A percentile compares a stretch with the other conserved stretches of the same genome.
Evolutionary conservation across 164 flowering plant species (phyloP).

Genomic region (Stephania japonica): DNA sequence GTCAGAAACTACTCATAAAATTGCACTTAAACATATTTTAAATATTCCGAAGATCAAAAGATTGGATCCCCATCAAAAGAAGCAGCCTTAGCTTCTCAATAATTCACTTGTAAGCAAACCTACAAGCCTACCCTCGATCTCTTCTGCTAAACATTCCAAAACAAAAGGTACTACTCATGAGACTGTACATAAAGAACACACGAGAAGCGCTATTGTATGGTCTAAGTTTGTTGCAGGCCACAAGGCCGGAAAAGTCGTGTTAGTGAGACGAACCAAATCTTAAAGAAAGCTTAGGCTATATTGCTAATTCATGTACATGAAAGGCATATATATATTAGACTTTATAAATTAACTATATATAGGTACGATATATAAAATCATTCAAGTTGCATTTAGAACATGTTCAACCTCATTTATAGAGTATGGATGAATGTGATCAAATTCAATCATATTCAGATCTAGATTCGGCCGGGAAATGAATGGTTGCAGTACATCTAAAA

Average conservation of each 20-base stretch:
- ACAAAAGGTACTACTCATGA: too few species aligned
- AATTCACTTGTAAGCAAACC: neutral
- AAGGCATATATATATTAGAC: too few species aligned
- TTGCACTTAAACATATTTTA: neutral
- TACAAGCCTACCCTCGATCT: neutral
- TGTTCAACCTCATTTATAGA: neutral
- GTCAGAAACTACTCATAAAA: neutral
- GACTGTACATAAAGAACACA: neutral
- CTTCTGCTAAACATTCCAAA: too few species aligned
- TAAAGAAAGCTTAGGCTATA: too few species aligned
- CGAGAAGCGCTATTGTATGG: neutral
- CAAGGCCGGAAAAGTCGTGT: too few species aligned
- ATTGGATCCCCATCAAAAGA: neutral
- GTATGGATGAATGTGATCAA: neutral
- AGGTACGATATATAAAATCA: too few species aligned
- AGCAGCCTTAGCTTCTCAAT: neutral
- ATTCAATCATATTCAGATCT: too few species aligned
- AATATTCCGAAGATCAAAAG: conserved; percentile 1
- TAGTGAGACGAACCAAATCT: too few species aligned
- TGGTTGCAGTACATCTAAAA: neutral
- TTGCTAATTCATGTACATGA: too few species aligned
- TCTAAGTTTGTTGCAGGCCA: too few species aligned
- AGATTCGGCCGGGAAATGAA: neutral
- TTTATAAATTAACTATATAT: too few species aligned
- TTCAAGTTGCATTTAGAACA: too few species aligned